phyloP scores from a whole-genome alignment of 192 early-diverging fungal genomes.

The Gaertneriomyces semiglobifer region DNA sequence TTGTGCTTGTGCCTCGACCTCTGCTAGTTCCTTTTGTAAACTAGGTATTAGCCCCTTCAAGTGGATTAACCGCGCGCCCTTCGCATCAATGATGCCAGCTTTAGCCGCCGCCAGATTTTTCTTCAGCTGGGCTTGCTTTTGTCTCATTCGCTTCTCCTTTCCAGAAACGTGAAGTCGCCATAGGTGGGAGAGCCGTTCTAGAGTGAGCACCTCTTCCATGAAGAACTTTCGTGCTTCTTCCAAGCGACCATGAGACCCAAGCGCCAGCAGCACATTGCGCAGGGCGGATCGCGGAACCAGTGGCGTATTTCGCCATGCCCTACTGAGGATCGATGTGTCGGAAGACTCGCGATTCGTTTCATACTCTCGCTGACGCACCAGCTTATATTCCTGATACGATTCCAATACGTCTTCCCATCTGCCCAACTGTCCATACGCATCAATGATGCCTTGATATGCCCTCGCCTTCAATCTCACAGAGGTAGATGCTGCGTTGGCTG shows the following conservation, averaged over 20 bases:
- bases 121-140: neutral
- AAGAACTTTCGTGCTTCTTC: neutral
- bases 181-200: neutral
- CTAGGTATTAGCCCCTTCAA: no score
- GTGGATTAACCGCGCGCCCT: no score
- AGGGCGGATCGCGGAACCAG: slow-evolving; percentile 1
- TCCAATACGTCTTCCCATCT: neutral
- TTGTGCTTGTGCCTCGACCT: no score
- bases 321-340: no score
- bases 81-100: no score
- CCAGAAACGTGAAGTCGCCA: slow-evolving; percentile 12
- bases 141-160: slow-evolving; percentile 3
- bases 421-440: slow-evolving; percentile 10
- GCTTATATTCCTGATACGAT: slow-evolving; percentile 14
- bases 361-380: neutral
- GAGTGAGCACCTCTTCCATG: slow-evolving; percentile 1
- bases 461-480: neutral
- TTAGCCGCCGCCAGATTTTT: neutral
- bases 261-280: slow-evolving; percentile 3
- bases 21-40: no score
- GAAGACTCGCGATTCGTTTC: no score
- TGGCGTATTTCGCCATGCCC: no score
- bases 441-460: slow-evolving; percentile 8
- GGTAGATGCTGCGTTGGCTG: no score
- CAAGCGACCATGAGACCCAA: neutral